Evolutionary conservation across 2,329 filamentous ascomycete species (phyloP), one percentile per base, ranked within the genome.

Genomic region (Bipolaris bicolor): DNA sequence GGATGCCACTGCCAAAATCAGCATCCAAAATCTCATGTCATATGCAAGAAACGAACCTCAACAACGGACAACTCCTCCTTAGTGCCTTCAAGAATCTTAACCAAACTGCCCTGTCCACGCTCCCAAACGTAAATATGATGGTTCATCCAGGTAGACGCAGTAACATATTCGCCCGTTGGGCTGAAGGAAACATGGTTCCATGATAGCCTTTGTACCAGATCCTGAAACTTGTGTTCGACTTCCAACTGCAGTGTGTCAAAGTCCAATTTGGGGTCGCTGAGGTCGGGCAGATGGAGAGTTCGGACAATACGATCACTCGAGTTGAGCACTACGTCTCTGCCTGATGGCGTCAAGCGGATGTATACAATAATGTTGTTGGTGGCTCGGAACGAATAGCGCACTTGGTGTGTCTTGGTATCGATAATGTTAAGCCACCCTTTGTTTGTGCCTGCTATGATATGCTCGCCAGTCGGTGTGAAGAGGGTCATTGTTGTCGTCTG

Each of bases 111-210:
- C 70, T 96, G 92, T 54, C 89, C 90, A 52, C 95, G 88, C 78
- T 99, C 95, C 95, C 94, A 98, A 26, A 98, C 93, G 77, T 98
- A 98, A 62, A 99, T 90, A 77, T 99, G 94, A 69, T 97, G 93
- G 71, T 99, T 99, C 83, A 98, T 98, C 76, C 92, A 97, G 1
- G 95, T 98, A 24, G 92, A 96, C 0, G 96, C 95, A 22, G 92
- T 92, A 39, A 99, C 92, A 73, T 98, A 98, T 77, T 99, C 95
- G 50, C 92, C 93, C 0, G 91, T 95, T 1, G 91, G 90, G 70
- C 92, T 96, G 75, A 99, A 98, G 0, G 93, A 92, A 57, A 97
- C 93, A 71, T 97, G 92, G 71, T 98, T 99, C 95, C 95, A 99
- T 6, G 90, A 92, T 11, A 98, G 80, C 43, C 90, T 88, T 73